A percentile compares a stretch with the other conserved stretches of the same genome.
phyloP scores from a whole-genome alignment of 305 asterid genomes.

The Fraxinus velutina region DNA sequence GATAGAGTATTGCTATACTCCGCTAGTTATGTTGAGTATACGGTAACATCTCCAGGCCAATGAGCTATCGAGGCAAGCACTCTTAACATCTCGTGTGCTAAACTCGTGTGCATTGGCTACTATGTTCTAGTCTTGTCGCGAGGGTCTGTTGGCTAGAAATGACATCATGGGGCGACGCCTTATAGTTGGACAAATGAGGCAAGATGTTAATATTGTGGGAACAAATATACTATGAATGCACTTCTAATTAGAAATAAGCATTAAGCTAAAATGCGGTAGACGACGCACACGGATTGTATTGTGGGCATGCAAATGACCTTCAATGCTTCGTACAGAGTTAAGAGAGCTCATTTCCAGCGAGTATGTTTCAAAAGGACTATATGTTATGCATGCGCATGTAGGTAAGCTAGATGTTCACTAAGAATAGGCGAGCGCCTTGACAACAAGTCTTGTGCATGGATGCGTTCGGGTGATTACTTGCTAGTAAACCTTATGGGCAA shows the following conservation, averaged over 20 bases:
- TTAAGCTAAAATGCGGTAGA: neutral
- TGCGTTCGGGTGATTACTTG: neutral
- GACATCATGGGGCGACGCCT: neutral
- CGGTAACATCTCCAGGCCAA: neutral
- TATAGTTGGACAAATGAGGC: neutral
- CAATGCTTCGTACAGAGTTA: neutral
- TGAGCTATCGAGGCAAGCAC: neutral
- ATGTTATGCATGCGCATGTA: neutral
- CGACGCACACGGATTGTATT: neutral
- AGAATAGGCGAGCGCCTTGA: neutral
- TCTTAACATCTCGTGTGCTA: neutral
- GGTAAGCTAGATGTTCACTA: neutral
- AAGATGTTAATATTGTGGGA: neutral
- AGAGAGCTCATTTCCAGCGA: neutral
- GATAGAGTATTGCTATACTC: neutral
- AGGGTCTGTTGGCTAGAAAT: neutral
- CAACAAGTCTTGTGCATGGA: neutral
- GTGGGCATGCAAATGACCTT: neutral
- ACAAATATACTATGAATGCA: neutral
- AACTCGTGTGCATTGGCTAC: neutral
- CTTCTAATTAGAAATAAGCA: neutral
- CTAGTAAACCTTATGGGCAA: neutral
- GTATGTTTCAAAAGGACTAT: neutral
- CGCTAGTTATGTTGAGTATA: neutral
- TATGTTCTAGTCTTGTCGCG: neutral